Percentiles rank a stretch among this genome's conserved stretches.
phyloP scores from a whole-genome alignment of 768 basidiomycete genomes.

The Termitomyces sp. region DNA sequence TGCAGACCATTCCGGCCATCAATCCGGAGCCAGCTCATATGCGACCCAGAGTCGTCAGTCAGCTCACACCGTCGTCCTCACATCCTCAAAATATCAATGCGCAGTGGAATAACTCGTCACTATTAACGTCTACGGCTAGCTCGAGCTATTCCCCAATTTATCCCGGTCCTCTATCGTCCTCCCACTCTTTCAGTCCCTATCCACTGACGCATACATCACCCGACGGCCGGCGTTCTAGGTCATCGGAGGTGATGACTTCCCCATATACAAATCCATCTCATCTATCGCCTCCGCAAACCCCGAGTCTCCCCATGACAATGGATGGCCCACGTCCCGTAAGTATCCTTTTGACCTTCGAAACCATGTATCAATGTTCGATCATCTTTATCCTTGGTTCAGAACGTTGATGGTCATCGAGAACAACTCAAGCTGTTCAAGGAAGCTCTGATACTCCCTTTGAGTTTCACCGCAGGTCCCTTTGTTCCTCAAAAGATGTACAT shows the following conservation, averaged over 20 bases:
- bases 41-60: conserved; percentile 1
- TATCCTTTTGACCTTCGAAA: background rate
- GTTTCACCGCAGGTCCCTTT: conserved; percentile 41
- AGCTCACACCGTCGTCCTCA: conserved; percentile 2
- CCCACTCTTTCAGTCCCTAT: conserved; percentile 3
- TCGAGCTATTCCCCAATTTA: conserved; percentile 8
- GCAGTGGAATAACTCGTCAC: conserved; percentile 2
- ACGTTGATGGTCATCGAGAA: conserved; percentile 39
- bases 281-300: conserved; percentile 12
- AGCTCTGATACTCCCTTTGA: conserved; percentile 33
- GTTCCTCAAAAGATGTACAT: conserved; percentile 71
- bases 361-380: background rate
- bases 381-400: conserved; percentile 16
- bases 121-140: conserved; percentile 2
- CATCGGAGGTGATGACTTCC: conserved; percentile 10
- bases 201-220: conserved; percentile 5
- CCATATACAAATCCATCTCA: conserved; percentile 10
- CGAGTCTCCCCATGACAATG: background rate
- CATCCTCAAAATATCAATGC: conserved; percentile 1
- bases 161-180: conserved; percentile 7
- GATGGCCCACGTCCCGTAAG: conserved; percentile 5
- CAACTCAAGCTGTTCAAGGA: conserved; percentile 44
- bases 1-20: background rate
- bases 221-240: conserved; percentile 6
- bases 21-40: background rate